phyloP scores from a whole-genome alignment of 352 stramenopile genomes.

The Phytophthora citricola region DNA sequence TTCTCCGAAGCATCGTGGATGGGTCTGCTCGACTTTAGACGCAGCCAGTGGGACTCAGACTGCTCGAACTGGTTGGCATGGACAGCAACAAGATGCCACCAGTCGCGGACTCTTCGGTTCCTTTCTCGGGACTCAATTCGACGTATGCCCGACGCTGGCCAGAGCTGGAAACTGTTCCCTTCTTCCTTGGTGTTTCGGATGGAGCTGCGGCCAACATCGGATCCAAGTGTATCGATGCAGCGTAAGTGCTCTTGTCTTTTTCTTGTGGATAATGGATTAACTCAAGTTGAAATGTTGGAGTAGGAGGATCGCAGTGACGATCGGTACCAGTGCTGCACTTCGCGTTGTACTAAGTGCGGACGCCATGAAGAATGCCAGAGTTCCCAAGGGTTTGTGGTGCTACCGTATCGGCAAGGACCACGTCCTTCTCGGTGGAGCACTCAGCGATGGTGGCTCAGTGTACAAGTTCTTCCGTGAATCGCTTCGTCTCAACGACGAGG shows the following conservation, averaged over 20 bases:
- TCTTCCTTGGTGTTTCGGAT: constrained; percentile 93
- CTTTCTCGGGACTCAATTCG: constrained; percentile 60
- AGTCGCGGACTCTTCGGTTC: constrained; percentile 72
- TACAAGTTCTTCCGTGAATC: constrained; percentile 91
- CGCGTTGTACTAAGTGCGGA: constrained; percentile 82
- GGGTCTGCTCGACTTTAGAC: constrained; percentile 92
- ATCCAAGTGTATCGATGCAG: constrained; percentile 89
- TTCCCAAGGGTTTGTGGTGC: constrained; percentile 94
- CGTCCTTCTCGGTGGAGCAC: constrained; percentile 92
- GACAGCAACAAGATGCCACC: constrained; percentile 72
- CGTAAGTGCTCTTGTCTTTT: constrained; percentile 42
- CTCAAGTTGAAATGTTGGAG: neutral
- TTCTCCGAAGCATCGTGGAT: constrained; percentile 96
- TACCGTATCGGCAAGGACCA: constrained; percentile 90
- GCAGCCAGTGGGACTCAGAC: constrained; percentile 82
- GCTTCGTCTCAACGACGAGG: constrained; percentile 61
- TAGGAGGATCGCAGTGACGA: constrained; percentile 92
- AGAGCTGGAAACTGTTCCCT: constrained; percentile 65
- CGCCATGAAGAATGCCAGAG: constrained; percentile 59
- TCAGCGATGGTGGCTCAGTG: constrained; percentile 97
- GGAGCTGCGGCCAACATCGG: constrained; percentile 95
- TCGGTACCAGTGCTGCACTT: constrained; percentile 94
- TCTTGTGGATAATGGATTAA: constrained; percentile 10
- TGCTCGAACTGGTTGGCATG: constrained; percentile 82
- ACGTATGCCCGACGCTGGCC: constrained; percentile 79